Base-by-base conservation (phyloP, 2,329 filamentous ascomycete genomes). In the Colletotrichum sp. region DNA sequence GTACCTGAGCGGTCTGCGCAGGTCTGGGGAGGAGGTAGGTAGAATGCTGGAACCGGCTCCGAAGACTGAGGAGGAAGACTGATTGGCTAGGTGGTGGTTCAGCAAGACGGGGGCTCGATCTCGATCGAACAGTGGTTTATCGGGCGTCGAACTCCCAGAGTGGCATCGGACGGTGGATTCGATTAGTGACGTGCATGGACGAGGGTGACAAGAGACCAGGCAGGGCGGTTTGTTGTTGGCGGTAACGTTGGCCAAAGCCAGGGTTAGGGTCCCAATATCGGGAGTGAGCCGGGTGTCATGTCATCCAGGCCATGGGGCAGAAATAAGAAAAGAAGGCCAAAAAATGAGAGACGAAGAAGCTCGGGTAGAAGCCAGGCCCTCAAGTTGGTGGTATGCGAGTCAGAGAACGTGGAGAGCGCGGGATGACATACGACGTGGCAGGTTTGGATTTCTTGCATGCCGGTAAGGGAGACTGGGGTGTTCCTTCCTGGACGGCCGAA, bases 341-440 rank as follows among this genome's bases (percentile, higher is more conserved):
- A 24, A 39, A 24, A 30, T n/a, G n/a, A 72, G 32, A 32, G 73
- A 63, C 55, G 39, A 64, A 43, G 69, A 68, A 68, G 59, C 63
- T 68, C 28, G 39, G 70, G 34, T 36, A 66, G 69, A 30, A 32
- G 64, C 21, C 48, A 43, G 32, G 69, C 43, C 64, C 60, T 24
- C 55, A 32, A 59, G 55, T 67, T 64, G 69, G 69, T 66, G 34
- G 16, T 30, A 52, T 36, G 64, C 73, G 73, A 75, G 73, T 75
- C 73, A 75, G 73, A 67, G 30, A 73, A 61, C 73, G 64, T 78
- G 77, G 77, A 71, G 67, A 36, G 67, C 63, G 39, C 77, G 77
- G 60, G 67, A 76, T 43, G 73, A 76, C 59, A 76, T 65, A 67
- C 75, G 73, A 76, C 16, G 71, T 73, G 74, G 69, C 65, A 76